Conservation (phyloP, 805 yeast species). For the Cyberlindnera veronae region DNA sequence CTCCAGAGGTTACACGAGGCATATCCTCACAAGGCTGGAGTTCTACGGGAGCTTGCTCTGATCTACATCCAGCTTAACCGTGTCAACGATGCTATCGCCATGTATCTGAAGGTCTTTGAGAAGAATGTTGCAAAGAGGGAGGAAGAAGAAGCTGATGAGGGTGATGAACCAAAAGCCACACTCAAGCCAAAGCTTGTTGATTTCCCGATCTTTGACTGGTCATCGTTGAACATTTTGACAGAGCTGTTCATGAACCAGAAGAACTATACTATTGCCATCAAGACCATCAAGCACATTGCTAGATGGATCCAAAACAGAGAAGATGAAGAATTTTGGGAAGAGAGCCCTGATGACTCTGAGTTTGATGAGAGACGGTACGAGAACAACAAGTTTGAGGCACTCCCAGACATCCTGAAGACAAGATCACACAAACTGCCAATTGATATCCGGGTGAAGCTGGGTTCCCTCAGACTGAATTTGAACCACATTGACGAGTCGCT, state of each 20-base stretch:
- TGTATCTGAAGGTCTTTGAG: slow-evolving; percentile 62
- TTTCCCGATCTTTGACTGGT: slow-evolving; percentile 74
- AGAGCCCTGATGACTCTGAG: slow-evolving; percentile 65
- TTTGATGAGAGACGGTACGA: slow-evolving; percentile 69
- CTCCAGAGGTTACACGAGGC: slow-evolving; percentile 53
- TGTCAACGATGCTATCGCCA: slow-evolving; percentile 67
- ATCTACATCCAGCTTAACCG: slow-evolving; percentile 48
- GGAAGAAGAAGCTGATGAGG: slow-evolving; percentile 21
- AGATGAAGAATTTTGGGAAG: slow-evolving; percentile 44
- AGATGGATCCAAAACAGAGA: slow-evolving; percentile 80
- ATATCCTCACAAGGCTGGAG: slow-evolving; percentile 57
- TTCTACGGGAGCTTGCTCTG: slow-evolving; percentile 60
- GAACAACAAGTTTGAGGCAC: slow-evolving; percentile 39
- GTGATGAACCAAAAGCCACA: slow-evolving; percentile 21
- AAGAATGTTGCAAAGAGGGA: slow-evolving; percentile 47
- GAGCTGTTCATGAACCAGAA: slow-evolving; percentile 74
- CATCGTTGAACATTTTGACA: slow-evolving; percentile 77
- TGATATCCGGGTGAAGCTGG: slow-evolving; percentile 82
- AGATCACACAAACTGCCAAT: slow-evolving; percentile 60
- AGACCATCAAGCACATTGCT: slow-evolving; percentile 63
- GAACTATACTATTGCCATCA: slow-evolving; percentile 61
- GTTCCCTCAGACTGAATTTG: slow-evolving; percentile 64
- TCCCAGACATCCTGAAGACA: slow-evolving; percentile 36
- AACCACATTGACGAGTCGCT: slow-evolving; percentile 68
- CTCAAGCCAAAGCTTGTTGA: slow-evolving; percentile 17